These are phyloP conservation scores for Hanseniaspora sp. DNA, from an alignment of 1,139 yeast genomes.

Conservation along the genomic window DNA sequence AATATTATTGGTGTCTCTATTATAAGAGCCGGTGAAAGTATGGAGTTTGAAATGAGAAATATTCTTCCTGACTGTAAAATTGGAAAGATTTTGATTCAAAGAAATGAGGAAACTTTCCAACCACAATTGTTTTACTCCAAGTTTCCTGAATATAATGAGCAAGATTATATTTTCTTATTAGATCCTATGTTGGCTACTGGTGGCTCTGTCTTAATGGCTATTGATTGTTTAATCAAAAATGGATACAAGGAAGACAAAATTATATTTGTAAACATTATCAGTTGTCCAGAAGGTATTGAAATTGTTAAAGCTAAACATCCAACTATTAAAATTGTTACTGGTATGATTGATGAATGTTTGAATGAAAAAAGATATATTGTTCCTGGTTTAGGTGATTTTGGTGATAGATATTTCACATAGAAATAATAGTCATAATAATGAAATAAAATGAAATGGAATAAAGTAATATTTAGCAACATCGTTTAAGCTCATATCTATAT, in stretches of 20 bases:
- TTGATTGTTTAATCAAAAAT: slow-evolving; percentile 71
- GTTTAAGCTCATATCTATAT: no score
- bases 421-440: not conserved
- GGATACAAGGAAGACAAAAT: slow-evolving; percentile 85
- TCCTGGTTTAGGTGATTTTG: slow-evolving; percentile 96
- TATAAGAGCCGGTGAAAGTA: slow-evolving; percentile 94
- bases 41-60: slow-evolving; percentile 97
- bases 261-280: slow-evolving; percentile 75
- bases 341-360: slow-evolving; percentile 77
- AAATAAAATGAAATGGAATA: no score
- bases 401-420: slow-evolving; percentile 91
- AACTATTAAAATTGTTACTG: slow-evolving; percentile 76
- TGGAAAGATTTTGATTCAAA: slow-evolving; percentile 89
- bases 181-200: slow-evolving; percentile 99
- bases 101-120: slow-evolving; percentile 84
- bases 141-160: slow-evolving; percentile 80
- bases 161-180: slow-evolving; percentile 75
- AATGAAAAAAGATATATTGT: slow-evolving; percentile 75
- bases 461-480: no score
- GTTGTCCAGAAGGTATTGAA: slow-evolving; percentile 87
- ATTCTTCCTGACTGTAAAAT: slow-evolving; percentile 92
- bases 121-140: slow-evolving; percentile 82
- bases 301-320: slow-evolving; percentile 73
- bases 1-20: slow-evolving; percentile 88
- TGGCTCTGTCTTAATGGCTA: slow-evolving; percentile 95